Evolutionary conservation across 177 flowering plant genomes (phyloP), one percentile per base, ranked within the genome.

Genomic region (Vitis hybrid): DNA sequence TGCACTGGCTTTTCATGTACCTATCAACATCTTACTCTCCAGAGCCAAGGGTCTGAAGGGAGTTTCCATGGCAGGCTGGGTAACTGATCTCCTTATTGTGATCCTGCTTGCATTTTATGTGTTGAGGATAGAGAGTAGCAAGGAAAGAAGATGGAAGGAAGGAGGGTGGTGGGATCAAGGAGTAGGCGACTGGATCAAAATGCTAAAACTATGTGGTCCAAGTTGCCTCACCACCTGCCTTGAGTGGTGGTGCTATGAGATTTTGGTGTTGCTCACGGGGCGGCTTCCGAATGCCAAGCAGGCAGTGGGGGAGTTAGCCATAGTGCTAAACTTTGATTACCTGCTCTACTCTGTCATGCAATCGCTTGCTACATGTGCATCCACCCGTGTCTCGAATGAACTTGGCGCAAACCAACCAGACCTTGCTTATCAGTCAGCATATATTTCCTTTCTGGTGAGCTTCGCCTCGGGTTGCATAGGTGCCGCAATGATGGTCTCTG

Each of bases 171-270:
- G 79, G 79, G 88, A 88, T 9, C 98, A 87, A 56, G 66, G 76
- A 14, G 8, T 71, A 19, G 7, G 19, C 0, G 94, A 95, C 52
- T 93, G 96, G 98, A 17, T 75, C 15, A 75, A 67, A 67, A 62
- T 95, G 65, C 60, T 91, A 12, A 88, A 75, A 79, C 89, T 95
- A 1, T 72, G 75, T 11, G 93, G 85, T 1, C 88, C 96, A 2
- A 91, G 96, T 69, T 93, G 98, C 81, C 85, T 95, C 58, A 90
- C 92, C 55, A 89, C 89, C 9, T 95, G 98, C 79, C 94, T 95
- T 8, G 99, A 93, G 65, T 95, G 99, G 99, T 95, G 99, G 99
- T 91, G 99, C 81, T 81, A 70, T 51, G 97, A 95, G 88, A 89
- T 91, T 59, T 52, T 95, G 54, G 85, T 95, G 66, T 59, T 95